Conservation (phyloP, 345 rosid genomes). For the Sonneratia alba region DNA sequence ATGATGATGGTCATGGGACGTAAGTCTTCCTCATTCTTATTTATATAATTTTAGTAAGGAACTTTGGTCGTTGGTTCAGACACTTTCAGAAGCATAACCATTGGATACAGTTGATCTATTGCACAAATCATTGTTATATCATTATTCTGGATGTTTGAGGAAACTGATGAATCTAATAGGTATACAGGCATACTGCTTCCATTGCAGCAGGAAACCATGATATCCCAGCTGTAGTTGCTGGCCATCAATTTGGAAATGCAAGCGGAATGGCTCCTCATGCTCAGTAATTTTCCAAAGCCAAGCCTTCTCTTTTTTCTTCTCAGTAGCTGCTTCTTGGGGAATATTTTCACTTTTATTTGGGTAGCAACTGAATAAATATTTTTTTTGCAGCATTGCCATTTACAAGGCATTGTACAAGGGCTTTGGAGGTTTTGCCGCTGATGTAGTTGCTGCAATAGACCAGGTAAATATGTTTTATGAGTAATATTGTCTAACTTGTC, state of each 20-base stretch:
- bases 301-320: background rate
- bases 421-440: slow-evolving; percentile 98
- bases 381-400: slow-evolving; percentile 63
- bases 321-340: background rate
- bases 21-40: slow-evolving; percentile 30
- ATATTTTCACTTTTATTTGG: too few species aligned
- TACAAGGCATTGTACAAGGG: slow-evolving; percentile 92
- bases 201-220: slow-evolving; percentile 98
- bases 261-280: slow-evolving; percentile 99
- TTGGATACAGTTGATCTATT: too few species aligned
- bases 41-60: background rate
- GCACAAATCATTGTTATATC: background rate
- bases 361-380: background rate
- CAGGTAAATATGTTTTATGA: slow-evolving; percentile 16
- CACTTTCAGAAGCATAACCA: too few species aligned
- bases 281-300: slow-evolving; percentile 41
- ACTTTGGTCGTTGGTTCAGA: too few species aligned
- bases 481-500: too few species aligned
- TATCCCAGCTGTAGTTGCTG: slow-evolving; percentile 67
- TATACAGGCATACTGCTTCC: slow-evolving; percentile 85
- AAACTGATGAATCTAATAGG: slow-evolving; percentile 15
- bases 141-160: background rate
- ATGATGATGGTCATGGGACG: slow-evolving; percentile 98
- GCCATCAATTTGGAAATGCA: slow-evolving; percentile 87
- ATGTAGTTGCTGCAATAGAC: slow-evolving; percentile 97